Evolutionary conservation across 2,329 filamentous ascomycete species (phyloP).

Genomic region (Neonectria neomacrospora): DNA sequence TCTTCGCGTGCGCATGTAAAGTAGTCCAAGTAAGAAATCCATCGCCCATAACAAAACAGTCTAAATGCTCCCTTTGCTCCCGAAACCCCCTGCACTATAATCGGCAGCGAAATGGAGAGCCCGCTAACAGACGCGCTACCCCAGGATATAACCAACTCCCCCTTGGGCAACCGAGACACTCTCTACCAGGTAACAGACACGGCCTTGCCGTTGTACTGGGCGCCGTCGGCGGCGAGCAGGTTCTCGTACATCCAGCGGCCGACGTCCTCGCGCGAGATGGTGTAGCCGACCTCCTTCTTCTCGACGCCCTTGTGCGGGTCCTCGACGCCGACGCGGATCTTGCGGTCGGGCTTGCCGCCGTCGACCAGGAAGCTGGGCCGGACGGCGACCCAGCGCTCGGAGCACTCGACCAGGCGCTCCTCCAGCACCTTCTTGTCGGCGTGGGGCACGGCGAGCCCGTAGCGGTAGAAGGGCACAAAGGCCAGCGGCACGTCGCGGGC

Average conservation of each 20-base stretch:
- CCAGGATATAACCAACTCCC: neutral
- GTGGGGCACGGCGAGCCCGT: slow-evolving; percentile 55
- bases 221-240: slow-evolving; percentile 39
- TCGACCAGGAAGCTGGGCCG: slow-evolving; percentile 51
- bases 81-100: neutral
- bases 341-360: slow-evolving; percentile 35
- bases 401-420: slow-evolving; percentile 36
- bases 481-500: slow-evolving; percentile 50
- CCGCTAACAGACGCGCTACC: neutral
- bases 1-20: neutral
- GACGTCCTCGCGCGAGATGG: slow-evolving; percentile 54
- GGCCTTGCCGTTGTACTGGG: slow-evolving; percentile 44
- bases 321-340: slow-evolving; percentile 48
- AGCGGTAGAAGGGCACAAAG: slow-evolving; percentile 56
- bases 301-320: slow-evolving; percentile 48
- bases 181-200: slow-evolving; percentile 45
- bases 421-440: slow-evolving; percentile 62
- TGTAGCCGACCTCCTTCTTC: slow-evolving; percentile 54
- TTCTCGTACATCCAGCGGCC: slow-evolving; percentile 56
- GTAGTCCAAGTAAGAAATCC: neutral
- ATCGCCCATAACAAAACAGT: neutral
- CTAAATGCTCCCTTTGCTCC: neutral
- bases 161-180: neutral
- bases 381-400: slow-evolving; percentile 50
- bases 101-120: neutral